Base-by-base conservation (phyloP, 805 yeast species). In the Metschnikowia anglica region DNA sequence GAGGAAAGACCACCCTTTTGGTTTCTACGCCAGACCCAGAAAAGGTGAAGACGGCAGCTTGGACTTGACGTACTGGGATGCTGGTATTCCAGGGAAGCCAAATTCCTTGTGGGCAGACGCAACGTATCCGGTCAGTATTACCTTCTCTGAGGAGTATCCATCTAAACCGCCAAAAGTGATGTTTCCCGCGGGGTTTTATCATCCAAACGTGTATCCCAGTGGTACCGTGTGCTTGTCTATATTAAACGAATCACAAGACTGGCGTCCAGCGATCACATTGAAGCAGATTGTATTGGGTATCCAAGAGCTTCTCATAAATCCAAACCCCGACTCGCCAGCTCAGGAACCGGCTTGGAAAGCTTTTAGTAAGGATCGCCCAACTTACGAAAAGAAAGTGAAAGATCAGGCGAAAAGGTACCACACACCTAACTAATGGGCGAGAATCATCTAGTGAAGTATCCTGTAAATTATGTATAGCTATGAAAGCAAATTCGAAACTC, bases 1-100 rank as follows among this genome's bases (percentile, higher is more conserved):
- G 99, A 81, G 99, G 54, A 91, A 88, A 62, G 97, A 89, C 62
- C 99, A 93, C 61, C 99, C 99, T 0, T 93, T 90, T 65, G 98
- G 98, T 6, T 93, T 93, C 65, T 90, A 69, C 53, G 99, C 99
- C 28, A 87, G 88, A 59, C 99, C 99, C 11, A 60, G 68, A 19
- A 90, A 86, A 61, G 71, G 74, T n/a, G 57, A 71, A 1, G 96
- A 89, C 58, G 99, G 99, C 3, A 70, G 88, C 0, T 71, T 93
- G 49, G 89, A 93, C 63, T 72, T 93, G 49, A 85, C 85, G 58
- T 76, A 67, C 56, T 93, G 99, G 99, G 80, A 80, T 12, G 95
- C 96, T 13, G 98, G 98, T 19, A 85, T 93, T 41, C 99, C 99
- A 7, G 99, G 99, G 9, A 90, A 86, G 62, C 73, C 80, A 30